Conservation (phyloP, 1,284 basidiomycete species). For the Earliella scabrosa region DNA sequence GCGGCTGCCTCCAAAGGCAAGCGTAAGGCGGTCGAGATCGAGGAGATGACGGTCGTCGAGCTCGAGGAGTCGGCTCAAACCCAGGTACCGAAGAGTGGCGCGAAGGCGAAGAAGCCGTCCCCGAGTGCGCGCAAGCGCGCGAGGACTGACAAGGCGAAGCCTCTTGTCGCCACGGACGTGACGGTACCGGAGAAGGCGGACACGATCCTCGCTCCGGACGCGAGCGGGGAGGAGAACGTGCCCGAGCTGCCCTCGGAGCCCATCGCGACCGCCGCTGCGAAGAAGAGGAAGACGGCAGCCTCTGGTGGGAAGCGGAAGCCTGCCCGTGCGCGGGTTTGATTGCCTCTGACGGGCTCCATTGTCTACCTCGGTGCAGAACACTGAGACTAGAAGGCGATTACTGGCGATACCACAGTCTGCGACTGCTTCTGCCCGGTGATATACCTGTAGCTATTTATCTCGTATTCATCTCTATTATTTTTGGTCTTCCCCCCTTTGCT, state of each 20-base stretch:
- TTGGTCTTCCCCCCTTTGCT: neutral
- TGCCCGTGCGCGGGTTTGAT: constrained; percentile 6
- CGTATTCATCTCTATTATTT: neutral
- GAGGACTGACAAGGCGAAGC: neutral
- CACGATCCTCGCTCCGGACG: neutral
- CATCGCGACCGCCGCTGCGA: too few relatives aligned
- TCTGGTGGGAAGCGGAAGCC: constrained; percentile 5
- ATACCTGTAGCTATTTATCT: neutral
- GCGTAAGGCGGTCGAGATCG: constrained; percentile 20
- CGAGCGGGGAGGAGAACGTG: neutral
- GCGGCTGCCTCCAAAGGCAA: constrained; percentile 6
- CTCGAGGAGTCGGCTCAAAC: neutral
- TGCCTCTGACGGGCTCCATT: too few relatives aligned
- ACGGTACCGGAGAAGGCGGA: neutral
- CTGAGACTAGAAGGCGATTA: too few relatives aligned
- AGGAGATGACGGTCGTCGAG: neutral
- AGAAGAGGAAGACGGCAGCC: constrained; percentile 9
- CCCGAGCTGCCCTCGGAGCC: neutral
- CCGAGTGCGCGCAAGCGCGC: neutral
- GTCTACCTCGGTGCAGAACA: neutral
- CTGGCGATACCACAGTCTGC: too few relatives aligned
- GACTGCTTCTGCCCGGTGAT: neutral
- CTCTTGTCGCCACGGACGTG: neutral
- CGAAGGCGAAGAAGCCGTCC: neutral
- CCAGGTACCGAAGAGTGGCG: neutral